Conservation (phyloP, 495 filamentous ascomycete species). For the Gamarada debralockiae region DNA sequence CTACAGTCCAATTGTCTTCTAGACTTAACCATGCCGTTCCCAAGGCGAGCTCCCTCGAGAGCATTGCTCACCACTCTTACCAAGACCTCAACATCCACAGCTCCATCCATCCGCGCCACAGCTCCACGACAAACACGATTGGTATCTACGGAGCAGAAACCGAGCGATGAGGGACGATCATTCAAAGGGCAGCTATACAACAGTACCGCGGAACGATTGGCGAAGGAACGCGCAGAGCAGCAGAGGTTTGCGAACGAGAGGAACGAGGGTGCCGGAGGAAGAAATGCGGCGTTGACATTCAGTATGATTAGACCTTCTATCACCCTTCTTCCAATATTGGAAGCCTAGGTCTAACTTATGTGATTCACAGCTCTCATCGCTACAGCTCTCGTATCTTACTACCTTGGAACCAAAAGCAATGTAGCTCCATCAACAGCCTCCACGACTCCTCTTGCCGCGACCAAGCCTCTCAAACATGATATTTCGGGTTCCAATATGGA, state of each 20-base stretch:
- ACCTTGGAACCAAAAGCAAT: constrained; percentile 60
- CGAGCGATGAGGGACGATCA: constrained; percentile 30
- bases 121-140: constrained; percentile 12
- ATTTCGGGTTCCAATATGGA: constrained; percentile 72
- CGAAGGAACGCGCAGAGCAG: constrained; percentile 69
- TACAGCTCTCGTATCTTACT: constrained; percentile 63
- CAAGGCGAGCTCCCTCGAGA: constrained; percentile 15
- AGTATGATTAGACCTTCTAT: no score
- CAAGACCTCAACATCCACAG: not conserved
- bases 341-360: constrained; percentile 13
- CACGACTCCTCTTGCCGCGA: constrained; percentile 62
- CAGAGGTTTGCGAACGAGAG: constrained; percentile 57
- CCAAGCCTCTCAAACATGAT: constrained; percentile 64
- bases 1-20: not conserved
- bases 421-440: constrained; percentile 60
- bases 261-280: constrained; percentile 46
- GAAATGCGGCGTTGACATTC: constrained; percentile 60
- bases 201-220: constrained; percentile 71
- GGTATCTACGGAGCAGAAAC: constrained; percentile 16
- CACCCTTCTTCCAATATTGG: not conserved
- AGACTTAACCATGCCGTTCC: constrained; percentile 13
- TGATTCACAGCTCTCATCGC: constrained; percentile 46
- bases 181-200: constrained; percentile 89
- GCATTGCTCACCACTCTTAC: constrained; percentile 14
- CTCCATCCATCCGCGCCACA: constrained; percentile 9